phyloP scores from a whole-genome alignment of 306 rosid species.

The Vigna reflexopilosa region DNA sequence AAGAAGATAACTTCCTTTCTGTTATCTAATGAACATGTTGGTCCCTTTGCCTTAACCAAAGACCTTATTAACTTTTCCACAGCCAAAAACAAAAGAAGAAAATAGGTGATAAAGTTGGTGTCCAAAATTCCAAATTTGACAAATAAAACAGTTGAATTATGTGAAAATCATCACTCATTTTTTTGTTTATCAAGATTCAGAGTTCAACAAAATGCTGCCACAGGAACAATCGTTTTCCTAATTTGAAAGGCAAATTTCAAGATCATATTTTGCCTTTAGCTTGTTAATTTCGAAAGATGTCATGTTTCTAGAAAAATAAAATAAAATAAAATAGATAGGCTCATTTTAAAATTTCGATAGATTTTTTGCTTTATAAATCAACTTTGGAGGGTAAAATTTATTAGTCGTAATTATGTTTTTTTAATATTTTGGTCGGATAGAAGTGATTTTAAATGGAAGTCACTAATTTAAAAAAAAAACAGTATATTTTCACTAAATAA shows the following conservation, averaged over 20 bases:
- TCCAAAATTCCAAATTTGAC: constrained; percentile 13
- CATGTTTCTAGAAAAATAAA: not conserved
- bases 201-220: not conserved
- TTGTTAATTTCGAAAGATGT: not conserved
- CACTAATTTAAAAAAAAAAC: too few species aligned
- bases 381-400: not conserved
- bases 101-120: not conserved
- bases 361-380: not conserved
- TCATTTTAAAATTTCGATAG: not conserved
- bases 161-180: not conserved
- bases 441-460: not conserved
- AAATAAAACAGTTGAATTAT: not conserved
- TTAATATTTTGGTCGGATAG: not conserved
- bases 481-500: not conserved
- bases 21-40: constrained; percentile 2
- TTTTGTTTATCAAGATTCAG: not conserved
- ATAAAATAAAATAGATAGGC: too few species aligned
- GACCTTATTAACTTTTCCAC: not conserved
- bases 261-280: not conserved
- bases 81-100: not conserved
- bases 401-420: not conserved
- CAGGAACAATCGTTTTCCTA: not conserved
- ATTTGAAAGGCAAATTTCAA: not conserved
- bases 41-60: constrained; percentile 14
- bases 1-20: not conserved